Percentiles rank a stretch among this genome's conserved stretches.
Conservation (phyloP, 192 early-diverging fungal species). For the Spinellus fusiger region DNA sequence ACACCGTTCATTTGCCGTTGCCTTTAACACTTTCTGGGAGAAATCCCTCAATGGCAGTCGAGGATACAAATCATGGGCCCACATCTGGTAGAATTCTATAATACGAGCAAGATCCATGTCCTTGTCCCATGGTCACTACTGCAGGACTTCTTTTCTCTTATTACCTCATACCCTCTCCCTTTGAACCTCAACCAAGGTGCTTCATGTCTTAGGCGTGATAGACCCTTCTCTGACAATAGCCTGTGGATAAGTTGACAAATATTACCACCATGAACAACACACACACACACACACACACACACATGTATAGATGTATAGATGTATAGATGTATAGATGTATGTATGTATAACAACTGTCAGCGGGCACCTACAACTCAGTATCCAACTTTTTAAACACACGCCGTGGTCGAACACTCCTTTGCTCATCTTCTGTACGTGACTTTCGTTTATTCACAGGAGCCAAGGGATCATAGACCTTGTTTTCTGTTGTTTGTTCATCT, state of each 20-base stretch:
- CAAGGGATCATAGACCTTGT: background rate
- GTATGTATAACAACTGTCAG: no score
- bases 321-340: no score
- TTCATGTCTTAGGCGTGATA: conserved; percentile 5
- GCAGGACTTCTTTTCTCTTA: background rate
- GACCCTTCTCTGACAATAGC: background rate
- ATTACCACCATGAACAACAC: no score
- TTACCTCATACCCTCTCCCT: conserved; percentile 6
- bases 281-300: no score
- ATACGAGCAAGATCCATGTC: conserved; percentile 16
- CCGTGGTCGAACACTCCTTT: background rate
- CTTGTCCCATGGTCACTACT: background rate
- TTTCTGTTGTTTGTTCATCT: background rate
- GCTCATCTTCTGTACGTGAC: background rate
- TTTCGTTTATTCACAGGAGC: background rate
- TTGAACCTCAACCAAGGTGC: background rate
- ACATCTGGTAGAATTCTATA: conserved; percentile 27
- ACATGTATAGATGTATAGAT: no score
- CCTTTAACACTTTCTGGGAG: conserved; percentile 8
- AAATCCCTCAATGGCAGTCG: conserved; percentile 24
- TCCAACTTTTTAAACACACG: background rate
- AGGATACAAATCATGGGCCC: conserved; percentile 26
- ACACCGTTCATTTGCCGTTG: conserved; percentile 5
- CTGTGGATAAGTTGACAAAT: no score
- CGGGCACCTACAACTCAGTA: background rate